Evolutionary conservation across 2,329 filamentous ascomycete species (phyloP).

Genomic region (Paradendryphiella salina): DNA sequence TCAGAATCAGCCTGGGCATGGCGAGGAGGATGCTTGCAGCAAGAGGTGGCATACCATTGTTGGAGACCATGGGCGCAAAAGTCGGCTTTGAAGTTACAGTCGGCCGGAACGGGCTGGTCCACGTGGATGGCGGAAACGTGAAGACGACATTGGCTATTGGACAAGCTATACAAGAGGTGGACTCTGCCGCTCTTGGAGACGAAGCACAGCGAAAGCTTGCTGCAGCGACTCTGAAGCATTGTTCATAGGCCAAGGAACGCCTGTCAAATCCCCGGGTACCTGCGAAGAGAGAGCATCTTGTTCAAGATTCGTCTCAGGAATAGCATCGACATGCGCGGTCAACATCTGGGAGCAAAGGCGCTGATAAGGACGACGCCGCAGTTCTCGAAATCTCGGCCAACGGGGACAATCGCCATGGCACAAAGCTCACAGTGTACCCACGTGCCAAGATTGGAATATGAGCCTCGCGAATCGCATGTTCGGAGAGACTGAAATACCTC

Average conservation of each 20-base stretch:
- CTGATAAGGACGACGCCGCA: no score
- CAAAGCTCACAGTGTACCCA: no score
- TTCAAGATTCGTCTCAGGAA: no score
- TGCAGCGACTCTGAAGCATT: conserved; percentile 64
- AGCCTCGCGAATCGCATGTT: no score
- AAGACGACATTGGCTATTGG: conserved; percentile 78
- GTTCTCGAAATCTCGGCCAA: no score
- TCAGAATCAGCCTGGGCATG: conserved; percentile 76
- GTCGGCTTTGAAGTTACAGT: conserved; percentile 91
- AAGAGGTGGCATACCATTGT: conserved; percentile 65
- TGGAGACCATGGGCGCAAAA: conserved; percentile 81
- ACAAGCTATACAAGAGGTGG: conserved; percentile 74
- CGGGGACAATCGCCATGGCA: no score
- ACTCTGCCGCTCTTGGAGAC: conserved; percentile 65
- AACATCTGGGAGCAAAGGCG: no score
- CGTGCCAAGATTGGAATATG: no score
- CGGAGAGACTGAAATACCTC: no score
- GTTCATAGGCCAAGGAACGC: conserved; percentile 32
- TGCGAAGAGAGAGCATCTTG: no score
- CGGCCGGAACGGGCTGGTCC: conserved; percentile 87
- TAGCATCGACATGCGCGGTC: no score
- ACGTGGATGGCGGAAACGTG: conserved; percentile 79
- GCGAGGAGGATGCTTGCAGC: conserved; percentile 73
- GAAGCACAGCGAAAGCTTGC: conserved; percentile 73
- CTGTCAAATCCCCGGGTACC: no score